These are phyloP conservation scores for Botrytis cinerea DNA, from an alignment of 2,329 filamentous ascomycete genomes.

Conservation along the genomic window DNA sequence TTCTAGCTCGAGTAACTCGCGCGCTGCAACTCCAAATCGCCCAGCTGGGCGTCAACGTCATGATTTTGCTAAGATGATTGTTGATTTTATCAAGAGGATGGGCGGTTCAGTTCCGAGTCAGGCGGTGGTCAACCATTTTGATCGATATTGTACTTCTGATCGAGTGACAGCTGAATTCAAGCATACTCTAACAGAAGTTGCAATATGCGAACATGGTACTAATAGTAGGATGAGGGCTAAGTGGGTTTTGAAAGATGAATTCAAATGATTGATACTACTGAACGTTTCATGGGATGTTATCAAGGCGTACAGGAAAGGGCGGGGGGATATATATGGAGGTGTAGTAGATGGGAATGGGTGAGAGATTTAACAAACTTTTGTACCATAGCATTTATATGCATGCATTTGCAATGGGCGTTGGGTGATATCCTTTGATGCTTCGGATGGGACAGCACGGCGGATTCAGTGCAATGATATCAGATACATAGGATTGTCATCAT, in stretches of 20 bases:
- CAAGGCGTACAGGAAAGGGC: not conserved
- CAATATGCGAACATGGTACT: constrained; percentile 57
- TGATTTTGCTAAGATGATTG: constrained; percentile 72
- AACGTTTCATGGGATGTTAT: not conserved
- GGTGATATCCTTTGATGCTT: not conserved
- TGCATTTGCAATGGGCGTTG: not conserved
- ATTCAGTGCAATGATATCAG: not conserved
- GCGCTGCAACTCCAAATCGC: constrained; percentile 49
- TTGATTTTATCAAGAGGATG: constrained; percentile 74
- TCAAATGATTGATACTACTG: constrained; percentile 32
- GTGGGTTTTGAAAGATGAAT: constrained; percentile 42
- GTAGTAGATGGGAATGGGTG: not conserved
- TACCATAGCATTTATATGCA: constrained; percentile 1
- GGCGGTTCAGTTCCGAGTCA: constrained; percentile 80
- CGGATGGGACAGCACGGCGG: not conserved
- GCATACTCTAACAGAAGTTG: constrained; percentile 74
- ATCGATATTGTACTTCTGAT: constrained; percentile 70
- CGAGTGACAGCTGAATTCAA: constrained; percentile 79
- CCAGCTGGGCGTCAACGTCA: constrained; percentile 48
- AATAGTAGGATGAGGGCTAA: constrained; percentile 39
- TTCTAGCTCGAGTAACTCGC: constrained; percentile 49
- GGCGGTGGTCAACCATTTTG: constrained; percentile 88
- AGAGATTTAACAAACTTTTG: not conserved
- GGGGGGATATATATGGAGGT: not conserved
- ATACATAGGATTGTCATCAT: not conserved